Evolutionary conservation across 768 basidiomycete genomes (phyloP), one percentile per base, ranked within the genome.

Genomic region (Tulasnella sp.): DNA sequence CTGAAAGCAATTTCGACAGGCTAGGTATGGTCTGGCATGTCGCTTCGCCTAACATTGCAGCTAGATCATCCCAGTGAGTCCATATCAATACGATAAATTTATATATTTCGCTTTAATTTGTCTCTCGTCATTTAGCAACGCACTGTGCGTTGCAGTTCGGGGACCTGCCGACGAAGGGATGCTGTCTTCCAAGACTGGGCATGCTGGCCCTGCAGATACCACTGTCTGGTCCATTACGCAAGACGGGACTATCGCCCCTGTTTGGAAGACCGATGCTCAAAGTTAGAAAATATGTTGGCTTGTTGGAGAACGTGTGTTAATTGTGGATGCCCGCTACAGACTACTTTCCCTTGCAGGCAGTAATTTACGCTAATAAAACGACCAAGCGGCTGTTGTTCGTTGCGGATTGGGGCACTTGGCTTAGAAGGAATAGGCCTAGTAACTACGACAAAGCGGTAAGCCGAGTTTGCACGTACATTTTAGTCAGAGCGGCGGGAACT

Each of bases 1-100:
- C 64, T 69, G 64, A 69, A 69, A 37, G 64, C 64, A 69, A 69
- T 69, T 69, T 69, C 31, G 64, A 69, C 64, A 34, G 28, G 28
- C 9, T 69, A 5, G 64, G 64, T 3, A 69, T 69, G 3, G 16
- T 69, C 14, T 69, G 64, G 64, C 64, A 69, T 14, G 64, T 31
- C 12, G 31, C 64, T 69, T 69, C 64, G 64, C 64, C 64, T 20
- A 69, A 69, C 28, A 69, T 69, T 37, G 64, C 28, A 9, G 64
- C 64, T 12, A 69, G 64, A 69, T 69, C 64, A 37, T 16, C 64
- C 18, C 64, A 69, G 64, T 69, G 34, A 69, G 64, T 20, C 3
- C 3, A 11, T 14, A 18, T 2, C 31, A 28, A 37, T 28, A 31
- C 1, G 24, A 54, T 0, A 31, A 69, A 8, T 1, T 0, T 8